phyloP scores from a whole-genome alignment of 2,329 filamentous ascomycete genomes.

The Achaetomium macrosporum region DNA sequence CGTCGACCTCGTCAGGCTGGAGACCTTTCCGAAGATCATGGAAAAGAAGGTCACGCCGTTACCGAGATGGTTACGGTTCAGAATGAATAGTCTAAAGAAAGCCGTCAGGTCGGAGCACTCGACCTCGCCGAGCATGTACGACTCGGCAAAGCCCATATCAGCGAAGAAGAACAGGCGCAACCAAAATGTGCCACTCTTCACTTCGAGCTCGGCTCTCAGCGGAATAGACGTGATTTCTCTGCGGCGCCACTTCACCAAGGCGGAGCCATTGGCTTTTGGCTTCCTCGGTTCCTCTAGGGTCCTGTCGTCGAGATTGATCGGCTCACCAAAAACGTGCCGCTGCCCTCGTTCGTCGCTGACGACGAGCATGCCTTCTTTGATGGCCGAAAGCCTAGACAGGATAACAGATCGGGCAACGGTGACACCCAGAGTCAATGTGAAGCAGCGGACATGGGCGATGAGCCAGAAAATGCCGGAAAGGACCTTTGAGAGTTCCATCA shows the following conservation, averaged over 20 bases:
- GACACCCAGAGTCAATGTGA: constrained; percentile 44
- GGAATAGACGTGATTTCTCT: constrained; percentile 8
- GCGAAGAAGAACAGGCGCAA: constrained; percentile 62
- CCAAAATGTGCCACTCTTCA: constrained; percentile 48
- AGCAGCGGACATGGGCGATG: constrained; percentile 37
- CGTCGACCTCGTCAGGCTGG: background rate
- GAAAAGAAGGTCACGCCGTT: constrained; percentile 53
- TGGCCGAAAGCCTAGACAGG: constrained; percentile 40
- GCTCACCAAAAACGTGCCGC: constrained; percentile 37
- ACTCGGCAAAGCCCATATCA: constrained; percentile 70
- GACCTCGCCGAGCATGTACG: constrained; percentile 68
- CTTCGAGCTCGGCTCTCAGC: constrained; percentile 29
- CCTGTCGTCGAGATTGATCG: constrained; percentile 29
- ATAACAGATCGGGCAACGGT: constrained; percentile 42
- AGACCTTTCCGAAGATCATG: background rate
- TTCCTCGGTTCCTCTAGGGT: background rate
- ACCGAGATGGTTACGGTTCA: constrained; percentile 57
- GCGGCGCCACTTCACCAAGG: constrained; percentile 18
- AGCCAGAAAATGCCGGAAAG: too few relatives aligned
- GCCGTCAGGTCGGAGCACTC: constrained; percentile 59
- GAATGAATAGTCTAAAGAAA: constrained; percentile 70
- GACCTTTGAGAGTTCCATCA: too few relatives aligned
- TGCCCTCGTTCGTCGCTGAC: constrained; percentile 41
- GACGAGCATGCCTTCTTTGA: constrained; percentile 44
- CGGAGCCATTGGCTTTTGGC: background rate